Evolutionary conservation across 768 basidiomycete genomes (phyloP).

Genomic region (Imleria badia): DNA sequence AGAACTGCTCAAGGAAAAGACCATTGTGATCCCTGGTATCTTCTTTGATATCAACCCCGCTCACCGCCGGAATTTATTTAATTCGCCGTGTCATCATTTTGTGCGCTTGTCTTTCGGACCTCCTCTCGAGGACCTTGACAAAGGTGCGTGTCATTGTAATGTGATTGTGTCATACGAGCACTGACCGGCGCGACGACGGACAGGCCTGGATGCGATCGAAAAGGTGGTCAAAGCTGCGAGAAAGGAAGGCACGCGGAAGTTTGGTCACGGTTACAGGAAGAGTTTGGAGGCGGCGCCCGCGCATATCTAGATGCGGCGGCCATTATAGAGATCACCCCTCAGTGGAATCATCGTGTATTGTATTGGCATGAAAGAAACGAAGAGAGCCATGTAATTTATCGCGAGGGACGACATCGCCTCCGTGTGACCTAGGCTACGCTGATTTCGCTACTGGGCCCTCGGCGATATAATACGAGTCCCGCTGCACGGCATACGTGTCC

Average conservation of each 20-base stretch:
- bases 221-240: conserved; percentile 71
- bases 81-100: conserved; percentile 88
- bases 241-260: conserved; percentile 54
- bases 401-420: too few species aligned
- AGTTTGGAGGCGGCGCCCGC: conserved; percentile 40
- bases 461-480: conserved; percentile 83
- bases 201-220: conserved; percentile 84
- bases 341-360: too few species aligned
- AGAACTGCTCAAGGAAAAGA: conserved; percentile 86
- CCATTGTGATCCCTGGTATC: conserved; percentile 88
- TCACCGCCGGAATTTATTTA: conserved; percentile 85
- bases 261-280: conserved; percentile 74
- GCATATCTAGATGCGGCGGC: conserved; percentile 22
- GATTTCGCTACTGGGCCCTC: conserved; percentile 80
- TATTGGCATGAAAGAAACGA: too few species aligned
- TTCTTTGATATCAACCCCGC: conserved; percentile 82
- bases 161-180: background rate
- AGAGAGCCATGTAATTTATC: too few species aligned
- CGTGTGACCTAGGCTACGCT: conserved; percentile 59
- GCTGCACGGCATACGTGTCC: conserved; percentile 90
- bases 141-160: conserved; percentile 42
- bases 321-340: too few species aligned
- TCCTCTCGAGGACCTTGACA: conserved; percentile 74
- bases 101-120: conserved; percentile 88
- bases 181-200: background rate